phyloP scores from a whole-genome alignment of 345 rosid genomes.

The Corymbia maculata region DNA sequence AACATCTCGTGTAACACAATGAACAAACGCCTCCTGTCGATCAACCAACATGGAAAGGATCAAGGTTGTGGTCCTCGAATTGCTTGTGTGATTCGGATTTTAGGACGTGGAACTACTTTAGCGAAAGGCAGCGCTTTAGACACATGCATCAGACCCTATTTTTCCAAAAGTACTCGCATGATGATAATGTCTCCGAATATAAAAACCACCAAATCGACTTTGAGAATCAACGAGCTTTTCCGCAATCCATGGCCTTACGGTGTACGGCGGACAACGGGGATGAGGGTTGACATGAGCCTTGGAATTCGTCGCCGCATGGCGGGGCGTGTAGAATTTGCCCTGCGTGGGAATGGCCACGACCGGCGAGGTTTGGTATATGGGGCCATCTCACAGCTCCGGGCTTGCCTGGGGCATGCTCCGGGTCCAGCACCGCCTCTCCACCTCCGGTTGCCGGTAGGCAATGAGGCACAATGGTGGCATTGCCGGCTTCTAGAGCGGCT shows the following conservation, averaged over 20 bases:
- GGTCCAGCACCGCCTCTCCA: background rate
- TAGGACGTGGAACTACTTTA: background rate
- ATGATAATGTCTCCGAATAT: background rate
- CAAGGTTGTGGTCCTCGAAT: too few species aligned
- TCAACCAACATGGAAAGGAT: too few species aligned
- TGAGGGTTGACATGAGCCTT: background rate
- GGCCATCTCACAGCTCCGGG: background rate
- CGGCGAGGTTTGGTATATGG: accelerated
- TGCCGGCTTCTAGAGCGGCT: background rate
- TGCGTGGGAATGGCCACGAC: background rate
- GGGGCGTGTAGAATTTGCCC: background rate
- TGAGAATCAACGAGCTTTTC: background rate
- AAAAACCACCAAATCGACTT: background rate
- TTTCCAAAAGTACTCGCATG: background rate
- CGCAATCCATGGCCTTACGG: background rate
- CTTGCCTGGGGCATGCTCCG: background rate
- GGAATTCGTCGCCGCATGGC: background rate
- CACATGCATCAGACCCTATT: background rate
- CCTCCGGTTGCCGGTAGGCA: background rate
- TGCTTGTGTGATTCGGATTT: accelerated
- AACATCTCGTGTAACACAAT: background rate
- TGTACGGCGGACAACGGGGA: background rate
- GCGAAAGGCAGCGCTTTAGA: too few species aligned
- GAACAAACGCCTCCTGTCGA: background rate
- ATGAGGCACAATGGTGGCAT: background rate